A percentile compares a stretch with the other conserved stretches of the same genome.
Conservation (phyloP, 2,329 filamentous ascomycete species). For the Rosellinia necatrix region DNA sequence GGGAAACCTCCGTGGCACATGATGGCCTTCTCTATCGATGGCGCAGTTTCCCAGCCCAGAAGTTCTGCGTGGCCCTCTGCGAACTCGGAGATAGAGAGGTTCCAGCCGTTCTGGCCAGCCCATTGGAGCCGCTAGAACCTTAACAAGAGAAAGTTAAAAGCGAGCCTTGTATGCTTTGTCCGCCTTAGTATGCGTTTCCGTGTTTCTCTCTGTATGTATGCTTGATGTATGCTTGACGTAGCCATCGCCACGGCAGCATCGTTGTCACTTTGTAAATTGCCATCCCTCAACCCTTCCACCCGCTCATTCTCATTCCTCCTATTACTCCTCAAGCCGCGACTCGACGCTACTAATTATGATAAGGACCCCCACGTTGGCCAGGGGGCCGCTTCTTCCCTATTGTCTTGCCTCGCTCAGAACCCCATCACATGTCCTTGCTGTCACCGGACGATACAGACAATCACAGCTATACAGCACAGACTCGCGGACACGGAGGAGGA, state of each 20-base stretch:
- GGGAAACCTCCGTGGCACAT: conserved; percentile 25
- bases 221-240: background rate
- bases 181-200: background rate
- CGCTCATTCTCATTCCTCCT: background rate
- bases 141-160: conserved; percentile 21
- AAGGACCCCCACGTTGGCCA: conserved; percentile 29
- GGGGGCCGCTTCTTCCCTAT: conserved; percentile 31
- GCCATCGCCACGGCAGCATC: background rate
- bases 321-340: background rate
- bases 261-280: background rate
- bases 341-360: conserved; percentile 33
- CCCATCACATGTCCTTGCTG: conserved; percentile 30
- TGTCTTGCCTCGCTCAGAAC: conserved; percentile 28
- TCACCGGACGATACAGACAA: conserved; percentile 26
- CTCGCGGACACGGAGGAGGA: conserved; percentile 30
- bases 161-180: conserved; percentile 4
- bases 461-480: conserved; percentile 22
- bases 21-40: conserved; percentile 27
- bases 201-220: background rate
- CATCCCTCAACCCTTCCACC: background rate
- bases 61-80: conserved; percentile 17
- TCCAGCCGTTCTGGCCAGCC: conserved; percentile 10
- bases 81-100: conserved; percentile 30
- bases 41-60: conserved; percentile 3
- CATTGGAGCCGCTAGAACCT: conserved; percentile 14